phyloP scores from a whole-genome alignment of 257 asterid genomes.

The Penstemon eatonii region DNA sequence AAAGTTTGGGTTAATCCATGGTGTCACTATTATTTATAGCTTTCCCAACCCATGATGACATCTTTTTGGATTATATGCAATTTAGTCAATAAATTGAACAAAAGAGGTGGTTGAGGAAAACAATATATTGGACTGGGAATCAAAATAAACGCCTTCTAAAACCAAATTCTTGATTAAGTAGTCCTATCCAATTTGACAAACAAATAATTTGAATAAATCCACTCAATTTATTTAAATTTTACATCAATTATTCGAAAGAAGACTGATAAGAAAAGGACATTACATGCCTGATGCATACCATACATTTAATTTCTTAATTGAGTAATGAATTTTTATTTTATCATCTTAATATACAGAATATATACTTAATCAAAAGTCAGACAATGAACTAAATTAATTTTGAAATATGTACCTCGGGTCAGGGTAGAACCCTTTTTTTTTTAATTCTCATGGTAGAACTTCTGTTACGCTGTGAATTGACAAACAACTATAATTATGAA shows the following conservation, averaged over 20 bases:
- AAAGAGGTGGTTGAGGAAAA: background rate
- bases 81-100: background rate
- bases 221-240: background rate
- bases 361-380: background rate
- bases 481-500: background rate
- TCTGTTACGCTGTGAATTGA: background rate
- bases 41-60: background rate
- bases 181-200: background rate
- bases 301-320: background rate
- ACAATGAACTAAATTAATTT: background rate
- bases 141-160: background rate
- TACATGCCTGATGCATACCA: background rate
- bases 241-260: background rate
- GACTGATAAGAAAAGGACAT: background rate
- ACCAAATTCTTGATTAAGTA: background rate
- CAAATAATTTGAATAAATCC: background rate
- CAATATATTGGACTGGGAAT: background rate
- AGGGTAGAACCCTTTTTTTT: no score
- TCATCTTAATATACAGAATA: background rate
- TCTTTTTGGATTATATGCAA: background rate
- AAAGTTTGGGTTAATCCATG: background rate
- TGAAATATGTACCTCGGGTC: background rate
- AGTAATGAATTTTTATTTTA: background rate
- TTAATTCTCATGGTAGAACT: background rate
- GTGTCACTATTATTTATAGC: background rate